These are phyloP conservation scores for Aquanectria penicillioides DNA, from an alignment of 2,329 filamentous ascomycete species.

Conservation along the genomic window DNA sequence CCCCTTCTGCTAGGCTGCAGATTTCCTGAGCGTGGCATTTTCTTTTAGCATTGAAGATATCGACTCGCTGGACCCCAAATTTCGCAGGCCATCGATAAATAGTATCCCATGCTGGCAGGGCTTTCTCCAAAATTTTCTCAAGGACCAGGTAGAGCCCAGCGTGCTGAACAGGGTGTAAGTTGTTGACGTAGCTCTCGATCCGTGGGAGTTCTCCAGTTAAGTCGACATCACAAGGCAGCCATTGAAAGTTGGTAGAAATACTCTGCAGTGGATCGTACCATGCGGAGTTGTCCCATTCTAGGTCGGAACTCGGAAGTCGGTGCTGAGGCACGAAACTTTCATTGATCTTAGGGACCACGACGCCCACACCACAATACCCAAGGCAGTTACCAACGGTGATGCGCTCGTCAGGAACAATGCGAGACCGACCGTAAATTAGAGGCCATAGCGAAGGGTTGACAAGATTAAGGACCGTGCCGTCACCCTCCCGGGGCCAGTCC, in stretches of 20 bases:
- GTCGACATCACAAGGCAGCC: slow-evolving; percentile 62
- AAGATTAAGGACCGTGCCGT: slow-evolving; percentile 67
- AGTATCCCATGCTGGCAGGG: slow-evolving; percentile 58
- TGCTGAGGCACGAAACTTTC: not conserved
- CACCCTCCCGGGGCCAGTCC: slow-evolving; percentile 71
- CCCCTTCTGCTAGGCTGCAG: slow-evolving; percentile 17
- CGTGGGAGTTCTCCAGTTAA: slow-evolving; percentile 48
- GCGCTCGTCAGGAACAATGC: slow-evolving; percentile 40
- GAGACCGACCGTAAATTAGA: slow-evolving; percentile 61
- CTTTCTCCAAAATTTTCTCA: slow-evolving; percentile 52
- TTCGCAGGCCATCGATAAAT: slow-evolving; percentile 46
- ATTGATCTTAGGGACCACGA: not conserved
- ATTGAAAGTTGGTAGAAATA: slow-evolving; percentile 48
- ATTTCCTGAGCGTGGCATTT: slow-evolving; percentile 33
- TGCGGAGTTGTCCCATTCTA: too few relatives aligned
- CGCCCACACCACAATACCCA: slow-evolving; percentile 44
- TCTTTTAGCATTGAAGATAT: slow-evolving; percentile 3
- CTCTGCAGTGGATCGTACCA: too few relatives aligned
- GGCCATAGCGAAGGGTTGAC: slow-evolving; percentile 73
- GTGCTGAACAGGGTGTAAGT: slow-evolving; percentile 57
- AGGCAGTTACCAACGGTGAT: slow-evolving; percentile 52
- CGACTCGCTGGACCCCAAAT: slow-evolving; percentile 41
- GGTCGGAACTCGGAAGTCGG: not conserved
- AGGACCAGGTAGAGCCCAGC: slow-evolving; percentile 51
- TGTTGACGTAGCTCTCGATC: slow-evolving; percentile 64